Base-by-base conservation (phyloP, 345 rosid species). In the Gossypium turneri region DNA sequence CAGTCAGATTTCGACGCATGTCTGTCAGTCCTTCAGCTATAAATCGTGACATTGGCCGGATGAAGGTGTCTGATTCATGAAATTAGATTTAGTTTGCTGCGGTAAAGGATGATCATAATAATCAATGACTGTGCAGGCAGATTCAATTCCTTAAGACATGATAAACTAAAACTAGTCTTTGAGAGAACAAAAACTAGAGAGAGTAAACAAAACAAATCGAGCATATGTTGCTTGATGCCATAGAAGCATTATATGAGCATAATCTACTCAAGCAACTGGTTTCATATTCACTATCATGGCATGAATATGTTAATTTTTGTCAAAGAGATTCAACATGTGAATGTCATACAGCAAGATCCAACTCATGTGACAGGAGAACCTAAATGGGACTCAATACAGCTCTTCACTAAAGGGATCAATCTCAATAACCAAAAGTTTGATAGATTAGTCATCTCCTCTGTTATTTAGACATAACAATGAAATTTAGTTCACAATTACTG, bases 51-150 rank as follows among this genome's bases (percentile, higher is more conserved):
- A 62, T 10, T n/a, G 70, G 20, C 58, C 27, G 44, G 61, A n/a
- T 70, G 61, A 41, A 73, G 34, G 27, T 62, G 70, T 34, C 61
- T 47, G 76, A 73, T 41, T 73, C 48, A 73, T n/a, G 60, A 62
- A 61, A 62, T 60, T 62, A 10, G 48, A 62, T 29, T 63, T 4
- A 12, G 47, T 48, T 52, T 50, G 70, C 76, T 62, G 70, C 19
- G 34, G n/a, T 22, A 17, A 53, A 53, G 3, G 12, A 22, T 20
- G 62, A 22, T 57, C 7, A 27, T 2, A 48, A 27, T 34, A 70
- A 62, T 38, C 64, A 72, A 11, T 2, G 2, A 34, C 19, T 60
- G 48, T 73, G 27, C 66, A 17, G 24, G 11, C 45, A 60, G 64
- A 38, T 17, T 50, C 72, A 68, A 68, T 48, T 47, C 19, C 58